A percentile compares a stretch with the other conserved stretches of the same genome.
Evolutionary conservation across 257 asterid species (phyloP).

Genomic region (Scutellaria baicalensis): DNA sequence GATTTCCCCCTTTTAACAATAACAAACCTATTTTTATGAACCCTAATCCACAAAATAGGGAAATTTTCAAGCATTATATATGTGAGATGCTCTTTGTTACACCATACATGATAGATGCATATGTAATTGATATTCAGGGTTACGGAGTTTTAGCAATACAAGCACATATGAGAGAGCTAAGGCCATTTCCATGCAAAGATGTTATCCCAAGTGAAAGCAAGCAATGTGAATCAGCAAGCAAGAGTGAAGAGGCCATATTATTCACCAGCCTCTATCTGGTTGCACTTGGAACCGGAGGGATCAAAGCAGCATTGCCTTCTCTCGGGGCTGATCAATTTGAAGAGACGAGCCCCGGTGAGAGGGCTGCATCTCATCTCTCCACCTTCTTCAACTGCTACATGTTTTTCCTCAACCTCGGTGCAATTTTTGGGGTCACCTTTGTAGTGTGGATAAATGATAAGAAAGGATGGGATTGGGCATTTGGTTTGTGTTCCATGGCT

Average conservation of each 20-base stretch:
- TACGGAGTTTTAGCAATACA: constrained; percentile 56
- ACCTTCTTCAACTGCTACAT: constrained; percentile 73
- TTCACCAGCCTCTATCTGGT: constrained; percentile 53
- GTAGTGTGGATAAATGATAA: constrained; percentile 65
- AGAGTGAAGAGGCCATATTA: constrained; percentile 38
- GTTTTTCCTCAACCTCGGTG: constrained; percentile 48
- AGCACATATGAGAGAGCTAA: constrained; percentile 52
- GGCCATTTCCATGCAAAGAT: constrained; percentile 68
- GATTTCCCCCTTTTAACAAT: no score
- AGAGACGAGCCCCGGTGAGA: constrained; percentile 36
- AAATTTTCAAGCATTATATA: not conserved
- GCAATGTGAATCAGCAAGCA: constrained; percentile 39
- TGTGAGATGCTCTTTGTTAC: not conserved
- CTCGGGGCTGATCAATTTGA: constrained; percentile 79
- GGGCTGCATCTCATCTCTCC: constrained; percentile 40
- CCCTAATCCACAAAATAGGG: no score
- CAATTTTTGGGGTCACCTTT: constrained; percentile 57
- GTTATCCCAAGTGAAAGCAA: constrained; percentile 13
- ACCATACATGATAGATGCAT: no score
- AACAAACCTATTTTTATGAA: no score
- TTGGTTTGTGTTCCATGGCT: constrained; percentile 50
- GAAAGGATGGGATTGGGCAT: constrained; percentile 77
- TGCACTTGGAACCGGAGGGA: constrained; percentile 57
- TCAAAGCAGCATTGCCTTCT: constrained; percentile 65
- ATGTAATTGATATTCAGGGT: constrained; percentile 32